A percentile compares a stretch with the other conserved stretches of the same genome.
These are phyloP conservation scores for Malbranchea zuffiana DNA, from an alignment of 2,329 filamentous ascomycete genomes.

Conservation along the genomic window DNA sequence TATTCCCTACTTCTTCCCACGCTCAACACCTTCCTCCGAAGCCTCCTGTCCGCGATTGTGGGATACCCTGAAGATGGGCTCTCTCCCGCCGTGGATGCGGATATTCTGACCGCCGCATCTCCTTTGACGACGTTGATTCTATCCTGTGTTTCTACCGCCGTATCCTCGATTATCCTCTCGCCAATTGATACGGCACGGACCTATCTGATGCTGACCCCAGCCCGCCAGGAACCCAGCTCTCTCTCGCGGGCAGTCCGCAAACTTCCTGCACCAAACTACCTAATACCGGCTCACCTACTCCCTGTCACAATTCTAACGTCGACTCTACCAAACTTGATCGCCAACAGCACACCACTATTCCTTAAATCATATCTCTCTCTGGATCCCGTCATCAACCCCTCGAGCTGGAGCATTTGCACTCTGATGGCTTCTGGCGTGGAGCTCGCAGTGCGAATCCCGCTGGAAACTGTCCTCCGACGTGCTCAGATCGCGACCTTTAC, in stretches of 20 bases:
- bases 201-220: conserved; percentile 70
- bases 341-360: conserved; percentile 70
- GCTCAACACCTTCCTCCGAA: conserved; percentile 83
- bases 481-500: conserved; percentile 69
- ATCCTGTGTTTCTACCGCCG: conserved; percentile 51
- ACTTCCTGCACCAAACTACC: conserved; percentile 59
- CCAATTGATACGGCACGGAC: conserved; percentile 87
- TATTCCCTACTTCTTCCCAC: conserved; percentile 79
- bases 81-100: conserved; percentile 46
- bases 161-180: conserved; percentile 69
- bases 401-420: conserved; percentile 68
- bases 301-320: conserved; percentile 81
- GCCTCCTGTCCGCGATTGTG: conserved; percentile 77
- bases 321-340: conserved; percentile 70
- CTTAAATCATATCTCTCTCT: conserved; percentile 76
- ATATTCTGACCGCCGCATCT: conserved; percentile 70
- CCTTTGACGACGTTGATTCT: conserved; percentile 73
- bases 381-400: conserved; percentile 69
- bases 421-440: conserved; percentile 72
- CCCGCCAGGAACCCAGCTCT: conserved; percentile 61
- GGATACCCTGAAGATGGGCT: conserved; percentile 72
- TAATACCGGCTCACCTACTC: conserved; percentile 59
- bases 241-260: conserved; percentile 66
- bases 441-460: conserved; percentile 73
- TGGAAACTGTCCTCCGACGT: conserved; percentile 83